Evolutionary conservation across 495 filamentous ascomycete species (phyloP).

Genomic region (Aspergillus ostianus): DNA sequence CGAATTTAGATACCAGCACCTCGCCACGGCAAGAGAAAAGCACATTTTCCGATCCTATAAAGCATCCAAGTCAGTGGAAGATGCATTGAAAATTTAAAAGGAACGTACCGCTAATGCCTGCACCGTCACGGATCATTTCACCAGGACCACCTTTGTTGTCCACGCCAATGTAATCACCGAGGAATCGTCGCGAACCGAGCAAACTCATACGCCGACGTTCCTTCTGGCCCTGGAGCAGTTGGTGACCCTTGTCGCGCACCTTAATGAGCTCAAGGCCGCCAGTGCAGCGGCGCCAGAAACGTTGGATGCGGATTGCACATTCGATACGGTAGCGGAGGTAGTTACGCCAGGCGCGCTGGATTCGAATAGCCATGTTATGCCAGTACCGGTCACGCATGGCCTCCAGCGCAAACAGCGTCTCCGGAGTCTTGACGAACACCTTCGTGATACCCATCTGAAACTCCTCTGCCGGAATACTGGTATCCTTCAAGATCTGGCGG

Average conservation of each 20-base stretch:
- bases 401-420: slow-evolving; percentile 95
- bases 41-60: slow-evolving; percentile 61
- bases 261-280: slow-evolving; percentile 85
- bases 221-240: slow-evolving; percentile 77
- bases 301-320: slow-evolving; percentile 89
- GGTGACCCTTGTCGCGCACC: slow-evolving; percentile 86
- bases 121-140: slow-evolving; percentile 70
- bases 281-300: slow-evolving; percentile 89
- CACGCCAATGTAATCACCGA: slow-evolving; percentile 93
- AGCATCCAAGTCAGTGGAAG: slow-evolving; percentile 6
- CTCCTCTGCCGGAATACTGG: slow-evolving; percentile 89
- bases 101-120: slow-evolving; percentile 55
- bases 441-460: slow-evolving; percentile 97
- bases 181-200: slow-evolving; percentile 84
- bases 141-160: slow-evolving; percentile 78
- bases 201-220: slow-evolving; percentile 89
- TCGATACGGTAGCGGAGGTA: slow-evolving; percentile 90
- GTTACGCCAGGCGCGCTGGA: slow-evolving; percentile 96
- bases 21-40: slow-evolving; percentile 91
- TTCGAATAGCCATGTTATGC: slow-evolving; percentile 99
- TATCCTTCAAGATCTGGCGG: slow-evolving; percentile 95
- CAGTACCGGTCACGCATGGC: slow-evolving; percentile 97
- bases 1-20: slow-evolving; percentile 87
- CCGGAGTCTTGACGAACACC: slow-evolving; percentile 97
- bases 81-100: background rate